Percentiles rank a stretch among this genome's conserved stretches.
Evolutionary conservation across 345 rosid species (phyloP).

Genomic region (Aquilaria sinensis): DNA sequence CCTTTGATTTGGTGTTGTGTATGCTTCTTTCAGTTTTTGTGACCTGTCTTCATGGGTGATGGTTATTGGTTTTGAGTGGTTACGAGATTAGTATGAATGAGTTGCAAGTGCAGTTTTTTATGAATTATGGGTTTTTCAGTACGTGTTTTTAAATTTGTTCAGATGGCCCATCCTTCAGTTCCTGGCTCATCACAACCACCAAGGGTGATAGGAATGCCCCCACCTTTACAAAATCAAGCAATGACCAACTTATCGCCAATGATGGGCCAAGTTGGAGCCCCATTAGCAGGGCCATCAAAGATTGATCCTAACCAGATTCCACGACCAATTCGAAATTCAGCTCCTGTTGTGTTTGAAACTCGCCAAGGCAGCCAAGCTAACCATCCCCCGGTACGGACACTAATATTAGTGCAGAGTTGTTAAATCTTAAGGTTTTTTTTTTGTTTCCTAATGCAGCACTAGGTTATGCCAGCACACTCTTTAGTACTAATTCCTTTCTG

Average conservation of each 20-base stretch:
- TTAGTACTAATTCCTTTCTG: neutral
- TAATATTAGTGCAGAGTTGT: neutral
- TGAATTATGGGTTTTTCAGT: neutral
- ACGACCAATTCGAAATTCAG: conserved; percentile 75
- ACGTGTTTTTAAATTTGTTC: conserved; percentile 22
- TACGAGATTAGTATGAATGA: no score
- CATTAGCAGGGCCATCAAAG: conserved; percentile 63
- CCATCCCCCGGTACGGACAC: conserved; percentile 68
- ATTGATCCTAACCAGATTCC: conserved; percentile 98
- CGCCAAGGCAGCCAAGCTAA: conserved; percentile 84
- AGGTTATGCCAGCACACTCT: no score
- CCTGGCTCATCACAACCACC: conserved; percentile 68
- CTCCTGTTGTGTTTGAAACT: conserved; percentile 66
- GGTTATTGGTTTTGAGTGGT: no score
- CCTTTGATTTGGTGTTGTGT: no score
- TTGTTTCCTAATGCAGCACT: neutral
- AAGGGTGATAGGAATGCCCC: conserved; percentile 74
- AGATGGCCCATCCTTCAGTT: conserved; percentile 54
- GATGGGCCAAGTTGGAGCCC: conserved; percentile 70
- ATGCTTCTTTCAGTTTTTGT: no score
- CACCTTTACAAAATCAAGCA: conserved; percentile 72
- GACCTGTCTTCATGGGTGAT: no score
- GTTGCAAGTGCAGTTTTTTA: neutral
- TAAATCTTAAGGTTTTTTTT: neutral
- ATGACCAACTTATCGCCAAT: conserved; percentile 77